Evolutionary conservation across 2,329 filamentous ascomycete genomes (phyloP).

Genomic region (Trichoderma koningii): DNA sequence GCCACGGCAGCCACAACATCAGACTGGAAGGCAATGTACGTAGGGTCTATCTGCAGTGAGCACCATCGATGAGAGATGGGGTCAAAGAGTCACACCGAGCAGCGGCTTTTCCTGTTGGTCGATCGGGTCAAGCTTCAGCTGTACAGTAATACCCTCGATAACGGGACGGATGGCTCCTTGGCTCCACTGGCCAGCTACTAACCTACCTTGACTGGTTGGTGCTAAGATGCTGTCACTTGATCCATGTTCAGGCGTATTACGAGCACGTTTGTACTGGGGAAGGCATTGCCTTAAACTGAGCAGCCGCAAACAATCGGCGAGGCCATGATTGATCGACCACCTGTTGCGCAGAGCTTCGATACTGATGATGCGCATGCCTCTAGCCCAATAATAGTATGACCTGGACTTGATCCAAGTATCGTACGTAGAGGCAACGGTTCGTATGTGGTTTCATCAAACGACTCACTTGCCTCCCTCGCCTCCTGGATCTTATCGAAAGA

Average conservation of each 20-base stretch:
- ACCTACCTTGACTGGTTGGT: not conserved
- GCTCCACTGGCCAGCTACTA: not conserved
- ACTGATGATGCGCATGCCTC: not conserved
- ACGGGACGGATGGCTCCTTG: conserved; percentile 5
- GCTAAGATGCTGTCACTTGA: not conserved
- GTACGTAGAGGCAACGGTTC: too few relatives aligned
- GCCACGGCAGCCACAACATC: not conserved
- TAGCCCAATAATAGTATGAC: too few relatives aligned
- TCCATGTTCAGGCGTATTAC: not conserved
- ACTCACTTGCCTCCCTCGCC: not conserved
- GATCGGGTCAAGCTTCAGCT: conserved; percentile 18
- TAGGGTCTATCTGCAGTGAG: too few relatives aligned
- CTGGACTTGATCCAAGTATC: too few relatives aligned
- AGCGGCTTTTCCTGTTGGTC: not conserved
- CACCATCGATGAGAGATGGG: not conserved
- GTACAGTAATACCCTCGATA: conserved; percentile 1
- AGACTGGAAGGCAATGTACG: not conserved
- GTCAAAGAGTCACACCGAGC: conserved; percentile 2
- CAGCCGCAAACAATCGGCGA: too few relatives aligned
- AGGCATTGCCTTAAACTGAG: too few relatives aligned
- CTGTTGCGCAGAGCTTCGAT: not conserved
- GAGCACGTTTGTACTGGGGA: not conserved
- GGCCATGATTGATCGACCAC: not conserved
- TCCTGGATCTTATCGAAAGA: too few relatives aligned
- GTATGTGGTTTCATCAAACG: too few relatives aligned